These are phyloP conservation scores for Prinsepia uniflora DNA, from an alignment of 306 rosid species.

Conservation along the genomic window DNA sequence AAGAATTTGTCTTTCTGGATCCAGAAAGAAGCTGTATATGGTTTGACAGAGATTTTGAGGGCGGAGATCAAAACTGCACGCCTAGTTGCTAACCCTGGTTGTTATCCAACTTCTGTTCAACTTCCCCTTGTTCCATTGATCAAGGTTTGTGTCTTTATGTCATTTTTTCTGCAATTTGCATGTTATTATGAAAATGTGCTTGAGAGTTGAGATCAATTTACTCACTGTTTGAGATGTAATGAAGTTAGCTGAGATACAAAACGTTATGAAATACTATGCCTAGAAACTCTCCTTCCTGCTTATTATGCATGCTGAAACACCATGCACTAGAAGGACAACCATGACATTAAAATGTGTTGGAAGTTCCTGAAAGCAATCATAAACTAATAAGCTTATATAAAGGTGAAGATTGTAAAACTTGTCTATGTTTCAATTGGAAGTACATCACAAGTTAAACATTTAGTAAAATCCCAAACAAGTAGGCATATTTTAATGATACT, in stretches of 20 bases:
- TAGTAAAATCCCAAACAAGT: neutral
- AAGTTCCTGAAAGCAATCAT: neutral
- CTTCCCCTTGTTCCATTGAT: slow-evolving; percentile 89
- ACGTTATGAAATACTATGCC: neutral
- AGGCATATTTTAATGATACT: neutral
- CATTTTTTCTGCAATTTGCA: slow-evolving; percentile 13
- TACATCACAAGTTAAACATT: neutral
- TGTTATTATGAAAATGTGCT: neutral
- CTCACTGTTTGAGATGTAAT: neutral
- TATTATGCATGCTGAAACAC: neutral
- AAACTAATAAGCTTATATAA: neutral
- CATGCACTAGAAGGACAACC: neutral
- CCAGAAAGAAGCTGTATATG: slow-evolving; percentile 91
- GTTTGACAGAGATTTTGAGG: slow-evolving; percentile 84
- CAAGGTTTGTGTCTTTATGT: slow-evolving; percentile 49
- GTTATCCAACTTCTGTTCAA: slow-evolving; percentile 93
- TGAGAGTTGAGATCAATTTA: slow-evolving; percentile 14
- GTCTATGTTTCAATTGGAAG: neutral
- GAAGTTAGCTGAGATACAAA: neutral
- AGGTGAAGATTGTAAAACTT: neutral
- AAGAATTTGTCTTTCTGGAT: slow-evolving; percentile 28
- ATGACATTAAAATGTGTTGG: neutral
- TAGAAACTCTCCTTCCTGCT: neutral
- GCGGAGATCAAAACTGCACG: slow-evolving; percentile 68
- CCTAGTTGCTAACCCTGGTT: slow-evolving; percentile 94